Conservation (phyloP, 202 grass and related monocot genomes). For the Cymbopogon flexuosus region DNA sequence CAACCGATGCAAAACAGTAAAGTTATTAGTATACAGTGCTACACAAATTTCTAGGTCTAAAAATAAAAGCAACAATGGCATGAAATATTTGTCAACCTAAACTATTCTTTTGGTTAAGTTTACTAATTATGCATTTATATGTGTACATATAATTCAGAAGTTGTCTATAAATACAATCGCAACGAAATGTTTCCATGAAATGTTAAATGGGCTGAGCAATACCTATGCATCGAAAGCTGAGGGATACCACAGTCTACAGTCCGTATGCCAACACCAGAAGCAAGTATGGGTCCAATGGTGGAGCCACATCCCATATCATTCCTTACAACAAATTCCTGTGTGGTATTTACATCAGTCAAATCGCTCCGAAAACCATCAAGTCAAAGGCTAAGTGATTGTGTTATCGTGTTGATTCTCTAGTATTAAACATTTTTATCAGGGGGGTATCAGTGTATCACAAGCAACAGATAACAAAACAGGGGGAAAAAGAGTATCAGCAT, state of each 20-base stretch:
- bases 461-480: neutral
- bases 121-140: neutral
- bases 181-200: neutral
- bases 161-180: neutral
- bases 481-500: no score
- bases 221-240: slow-evolving; percentile 99
- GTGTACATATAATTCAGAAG: neutral
- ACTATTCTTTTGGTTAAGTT: neutral
- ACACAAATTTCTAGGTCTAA: neutral
- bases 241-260: slow-evolving; percentile 96
- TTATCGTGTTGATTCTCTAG: neutral
- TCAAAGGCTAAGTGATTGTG: neutral
- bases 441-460: neutral
- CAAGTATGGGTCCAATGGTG: slow-evolving; percentile 91
- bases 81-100: neutral
- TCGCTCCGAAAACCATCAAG: neutral
- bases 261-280: slow-evolving; percentile 80
- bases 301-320: slow-evolving; percentile 99
- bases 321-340: slow-evolving; percentile 86
- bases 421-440: neutral
- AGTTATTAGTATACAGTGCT: slow-evolving; percentile 8
- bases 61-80: neutral
- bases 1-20: slow-evolving; percentile 26
- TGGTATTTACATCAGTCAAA: neutral
- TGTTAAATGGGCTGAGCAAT: neutral